phyloP scores from a whole-genome alignment of 169 alveolate genomes.

The Babesia caballi region DNA sequence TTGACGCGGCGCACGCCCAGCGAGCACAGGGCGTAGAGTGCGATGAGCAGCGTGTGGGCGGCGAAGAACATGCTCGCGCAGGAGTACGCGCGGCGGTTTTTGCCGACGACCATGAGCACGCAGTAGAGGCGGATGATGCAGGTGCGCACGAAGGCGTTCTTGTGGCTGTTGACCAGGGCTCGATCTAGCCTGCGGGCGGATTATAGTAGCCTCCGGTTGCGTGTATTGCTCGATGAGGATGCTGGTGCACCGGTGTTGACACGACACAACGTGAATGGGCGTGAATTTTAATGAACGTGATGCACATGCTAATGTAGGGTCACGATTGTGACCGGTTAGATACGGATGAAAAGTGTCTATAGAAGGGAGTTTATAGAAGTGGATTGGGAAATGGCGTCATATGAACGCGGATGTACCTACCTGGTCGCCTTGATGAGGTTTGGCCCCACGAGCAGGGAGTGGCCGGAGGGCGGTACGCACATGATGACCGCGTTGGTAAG shows the following conservation, averaged over 20 bases:
- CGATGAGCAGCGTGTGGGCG: constrained; percentile 21
- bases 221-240: too few species aligned
- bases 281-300: too few species aligned
- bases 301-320: too few species aligned
- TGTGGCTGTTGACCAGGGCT: constrained; percentile 40
- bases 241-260: too few species aligned
- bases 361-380: too few species aligned
- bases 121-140: constrained; percentile 42
- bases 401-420: too few species aligned
- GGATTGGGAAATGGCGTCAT: too few species aligned
- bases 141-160: constrained; percentile 19
- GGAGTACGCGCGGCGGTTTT: constrained; percentile 15
- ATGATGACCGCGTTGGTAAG: constrained; percentile 45
- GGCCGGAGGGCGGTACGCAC: constrained; percentile 48
- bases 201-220: too few species aligned
- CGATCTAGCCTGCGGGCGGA: constrained; percentile 26
- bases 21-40: constrained; percentile 20
- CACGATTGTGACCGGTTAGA: too few species aligned
- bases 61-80: constrained; percentile 12
- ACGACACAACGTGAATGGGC: too few species aligned
- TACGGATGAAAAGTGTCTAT: too few species aligned
- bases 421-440: constrained; percentile 54
- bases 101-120: constrained; percentile 33
- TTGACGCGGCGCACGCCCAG: constrained; percentile 7
- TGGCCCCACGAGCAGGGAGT: constrained; percentile 60